Evolutionary conservation across 2,329 filamentous ascomycete genomes (phyloP).

Genomic region (Pseudogymnoascus pannorum): DNA sequence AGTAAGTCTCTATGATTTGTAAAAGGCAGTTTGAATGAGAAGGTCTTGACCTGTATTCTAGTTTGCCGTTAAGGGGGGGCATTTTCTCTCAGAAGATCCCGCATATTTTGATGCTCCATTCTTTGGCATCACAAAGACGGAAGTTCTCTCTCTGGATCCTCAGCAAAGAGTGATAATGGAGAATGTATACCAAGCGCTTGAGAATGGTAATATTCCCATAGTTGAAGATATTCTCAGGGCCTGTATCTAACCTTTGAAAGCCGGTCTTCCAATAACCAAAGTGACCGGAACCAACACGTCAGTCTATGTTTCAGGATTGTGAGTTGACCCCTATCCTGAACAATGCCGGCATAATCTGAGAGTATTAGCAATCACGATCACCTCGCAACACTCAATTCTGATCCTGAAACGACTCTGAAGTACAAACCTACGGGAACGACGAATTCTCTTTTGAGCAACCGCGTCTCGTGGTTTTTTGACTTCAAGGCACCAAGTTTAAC

Average conservation of each 20-base stretch:
- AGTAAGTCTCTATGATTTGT: constrained; percentile 16
- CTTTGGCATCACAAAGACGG: constrained; percentile 15
- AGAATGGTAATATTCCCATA: constrained; percentile 18
- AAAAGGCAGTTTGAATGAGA: too few relatives aligned
- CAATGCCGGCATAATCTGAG: too few relatives aligned
- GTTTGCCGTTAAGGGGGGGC: constrained; percentile 9
- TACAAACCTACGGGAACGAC: constrained; percentile 8
- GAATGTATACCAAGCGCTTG: constrained; percentile 23
- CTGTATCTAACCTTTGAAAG: too few relatives aligned
- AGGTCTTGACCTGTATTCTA: too few relatives aligned
- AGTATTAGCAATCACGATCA: too few relatives aligned
- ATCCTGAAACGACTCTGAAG: constrained; percentile 19
- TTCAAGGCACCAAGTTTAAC: constrained; percentile 14
- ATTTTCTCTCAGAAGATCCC: constrained; percentile 15
- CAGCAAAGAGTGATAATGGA: constrained; percentile 25
- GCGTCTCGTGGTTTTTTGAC: constrained; percentile 21
- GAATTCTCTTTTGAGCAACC: constrained; percentile 15
- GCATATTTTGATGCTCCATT: constrained; percentile 18
- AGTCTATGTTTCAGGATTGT: too few relatives aligned
- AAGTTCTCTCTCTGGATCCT: constrained; percentile 26
- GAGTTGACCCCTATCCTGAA: too few relatives aligned
- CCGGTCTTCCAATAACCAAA: too few relatives aligned
- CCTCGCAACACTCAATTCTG: not conserved
- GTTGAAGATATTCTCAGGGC: too few relatives aligned
- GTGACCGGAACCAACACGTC: too few relatives aligned